phyloP scores from a whole-genome alignment of 176 grass and related monocot genomes.

The Aegilops umbellulata region DNA sequence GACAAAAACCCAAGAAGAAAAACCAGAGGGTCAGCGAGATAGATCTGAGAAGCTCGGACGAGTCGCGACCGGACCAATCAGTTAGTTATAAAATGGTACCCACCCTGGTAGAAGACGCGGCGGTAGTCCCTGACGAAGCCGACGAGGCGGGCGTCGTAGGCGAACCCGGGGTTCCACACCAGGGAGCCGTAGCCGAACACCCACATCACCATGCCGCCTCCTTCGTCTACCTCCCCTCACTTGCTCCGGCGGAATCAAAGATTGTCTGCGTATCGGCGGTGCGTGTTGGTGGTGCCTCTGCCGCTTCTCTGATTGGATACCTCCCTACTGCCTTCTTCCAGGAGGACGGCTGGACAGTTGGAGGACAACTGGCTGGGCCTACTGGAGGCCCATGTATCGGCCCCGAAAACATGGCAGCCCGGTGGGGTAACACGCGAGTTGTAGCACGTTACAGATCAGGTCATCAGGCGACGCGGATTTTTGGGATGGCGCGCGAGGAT shows the following conservation, averaged over 20 bases:
- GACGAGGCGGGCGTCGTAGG: constrained; percentile 68
- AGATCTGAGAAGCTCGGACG: neutral
- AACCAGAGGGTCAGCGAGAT: neutral
- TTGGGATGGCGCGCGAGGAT: too few relatives aligned
- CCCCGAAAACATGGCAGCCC: neutral
- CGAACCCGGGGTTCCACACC: constrained; percentile 88
- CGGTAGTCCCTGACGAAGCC: constrained; percentile 81
- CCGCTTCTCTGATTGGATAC: neutral
- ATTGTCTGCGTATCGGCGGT: neutral
- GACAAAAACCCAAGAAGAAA: neutral
- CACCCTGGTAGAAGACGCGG: constrained; percentile 93
- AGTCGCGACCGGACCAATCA: too few relatives aligned
- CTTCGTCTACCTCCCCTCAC: neutral
- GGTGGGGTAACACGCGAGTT: too few relatives aligned
- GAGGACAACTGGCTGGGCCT: neutral
- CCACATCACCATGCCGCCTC: constrained; percentile 58
- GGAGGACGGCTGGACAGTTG: neutral
- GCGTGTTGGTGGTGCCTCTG: neutral
- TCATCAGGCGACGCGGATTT: too few relatives aligned
- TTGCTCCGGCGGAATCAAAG: constrained; percentile 12
- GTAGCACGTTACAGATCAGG: neutral
- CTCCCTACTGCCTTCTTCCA: too few relatives aligned
- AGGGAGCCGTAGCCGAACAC: constrained; percentile 92
- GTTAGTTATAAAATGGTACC: constrained; percentile 13
- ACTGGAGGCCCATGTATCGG: neutral